Base-by-base conservation (phyloP, 1,139 yeast genomes). In the Ogataea hybrid region DNA sequence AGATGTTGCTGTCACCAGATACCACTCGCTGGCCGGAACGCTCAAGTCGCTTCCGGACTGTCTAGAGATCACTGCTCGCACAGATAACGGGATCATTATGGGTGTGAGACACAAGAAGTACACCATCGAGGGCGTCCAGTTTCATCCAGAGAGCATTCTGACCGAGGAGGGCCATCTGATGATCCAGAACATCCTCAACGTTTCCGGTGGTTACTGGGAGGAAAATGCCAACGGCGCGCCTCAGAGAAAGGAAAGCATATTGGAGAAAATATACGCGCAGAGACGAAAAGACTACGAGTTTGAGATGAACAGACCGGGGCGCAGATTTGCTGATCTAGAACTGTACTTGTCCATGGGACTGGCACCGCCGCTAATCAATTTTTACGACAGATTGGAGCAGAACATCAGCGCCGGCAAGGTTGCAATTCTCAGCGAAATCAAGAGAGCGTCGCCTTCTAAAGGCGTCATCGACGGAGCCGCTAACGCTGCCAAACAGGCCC, bases 371-470 rank as follows among this genome's bases (percentile, higher is more conserved):
- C 67, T 73, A 32, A 71, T 84, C 43, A 79, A 87, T 57, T 88
- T 92, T 57, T 79, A 79, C 56, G 76, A 75, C 3, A 72, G 89
- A 47, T 68, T 92, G 34, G 54, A 62, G 21, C 65, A 73, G 31
- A 64, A 68, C 34, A 59, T 64, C 3, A 54, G 54, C 3, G 50
- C 60, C 4, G 60, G 64, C 7, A 65, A 71, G 39, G 41, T 53
- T 20, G 79, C 86, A 10, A 81, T 92, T 18, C 70, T 92, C 53
- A 87, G 97, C 23, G 98, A 92, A 64, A 81, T 94, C 54, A 92
- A 92, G 65, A 79, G 98, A 49, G 98, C 98, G 0, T 89, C 97
- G 4, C 98, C 98, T n/a, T 90, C 97, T 0, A 92, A 92, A 65
- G 98, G 98, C 11, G 77, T 81, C 44, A 92, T 92, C 50, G 89